Evolutionary conservation across 768 basidiomycete genomes (phyloP).

Genomic region (Dacryopinax primogenitus): DNA sequence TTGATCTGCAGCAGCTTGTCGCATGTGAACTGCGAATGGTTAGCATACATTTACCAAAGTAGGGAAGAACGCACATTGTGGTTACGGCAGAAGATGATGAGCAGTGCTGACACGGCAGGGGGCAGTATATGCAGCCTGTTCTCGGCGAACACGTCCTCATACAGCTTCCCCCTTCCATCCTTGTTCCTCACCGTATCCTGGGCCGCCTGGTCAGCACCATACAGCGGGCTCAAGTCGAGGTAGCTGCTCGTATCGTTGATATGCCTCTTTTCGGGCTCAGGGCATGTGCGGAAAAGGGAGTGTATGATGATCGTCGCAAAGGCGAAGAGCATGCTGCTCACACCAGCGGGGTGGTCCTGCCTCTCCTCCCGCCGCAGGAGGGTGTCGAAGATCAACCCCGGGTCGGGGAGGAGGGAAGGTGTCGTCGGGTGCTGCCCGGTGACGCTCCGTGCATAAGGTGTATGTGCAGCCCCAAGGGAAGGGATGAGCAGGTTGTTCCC

Average conservation of each 20-base stretch:
- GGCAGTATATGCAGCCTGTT: constrained; percentile 68
- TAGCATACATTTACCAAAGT: neutral
- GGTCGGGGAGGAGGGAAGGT: constrained; percentile 43
- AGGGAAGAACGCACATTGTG: constrained; percentile 24
- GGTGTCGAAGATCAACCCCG: constrained; percentile 57
- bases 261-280: constrained; percentile 28
- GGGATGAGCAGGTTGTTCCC: constrained; percentile 60
- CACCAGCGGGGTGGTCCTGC: constrained; percentile 52
- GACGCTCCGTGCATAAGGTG: constrained; percentile 68
- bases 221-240: constrained; percentile 61
- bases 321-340: constrained; percentile 63
- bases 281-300: constrained; percentile 53
- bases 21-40: constrained; percentile 44
- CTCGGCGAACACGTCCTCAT: constrained; percentile 66
- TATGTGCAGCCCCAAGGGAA: constrained; percentile 62
- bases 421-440: constrained; percentile 39
- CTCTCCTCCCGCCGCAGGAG: constrained; percentile 48
- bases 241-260: constrained; percentile 60
- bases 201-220: constrained; percentile 45
- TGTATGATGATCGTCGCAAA: constrained; percentile 70
- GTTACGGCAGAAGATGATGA: constrained; percentile 81
- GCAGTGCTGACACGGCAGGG: constrained; percentile 56
- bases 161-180: constrained; percentile 48
- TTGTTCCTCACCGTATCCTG: constrained; percentile 42
- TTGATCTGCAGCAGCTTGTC: constrained; percentile 66